phyloP scores from a whole-genome alignment of 2,329 filamentous ascomycete species.

The Zalaria sp. region DNA sequence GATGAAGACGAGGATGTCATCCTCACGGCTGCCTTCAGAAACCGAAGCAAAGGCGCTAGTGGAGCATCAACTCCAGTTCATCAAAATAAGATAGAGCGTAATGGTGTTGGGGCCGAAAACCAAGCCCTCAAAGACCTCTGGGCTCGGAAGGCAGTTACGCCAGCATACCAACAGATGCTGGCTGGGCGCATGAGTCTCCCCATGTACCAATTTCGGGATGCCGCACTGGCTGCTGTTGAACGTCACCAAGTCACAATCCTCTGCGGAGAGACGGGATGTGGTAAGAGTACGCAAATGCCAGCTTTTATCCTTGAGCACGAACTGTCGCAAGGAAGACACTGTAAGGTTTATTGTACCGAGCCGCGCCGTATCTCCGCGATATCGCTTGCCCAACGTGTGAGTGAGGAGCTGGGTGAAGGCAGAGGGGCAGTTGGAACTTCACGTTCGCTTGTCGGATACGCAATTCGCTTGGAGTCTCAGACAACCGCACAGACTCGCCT shows the following conservation, averaged over 20 bases:
- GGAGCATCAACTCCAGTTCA: conserved; percentile 16
- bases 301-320: conserved; percentile 86
- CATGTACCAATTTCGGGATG: conserved; percentile 72
- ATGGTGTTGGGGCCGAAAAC: no score
- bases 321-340: conserved; percentile 61
- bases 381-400: conserved; percentile 81
- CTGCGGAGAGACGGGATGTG: conserved; percentile 92
- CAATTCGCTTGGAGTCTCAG: conserved; percentile 84
- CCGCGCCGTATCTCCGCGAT: conserved; percentile 92
- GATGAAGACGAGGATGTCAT: conserved; percentile 42
- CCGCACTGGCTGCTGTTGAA: conserved; percentile 65
- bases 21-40: conserved; percentile 59
- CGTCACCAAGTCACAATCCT: conserved; percentile 78
- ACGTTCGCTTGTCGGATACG: conserved; percentile 81
- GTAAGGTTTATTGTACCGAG: conserved; percentile 92
- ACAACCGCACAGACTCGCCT: conserved; percentile 68
- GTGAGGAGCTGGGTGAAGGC: conserved; percentile 82
- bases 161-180: conserved; percentile 65
- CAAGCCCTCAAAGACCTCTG: conserved; percentile 37
- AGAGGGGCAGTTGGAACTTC: conserved; percentile 68
- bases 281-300: conserved; percentile 96
- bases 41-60: conserved; percentile 19
- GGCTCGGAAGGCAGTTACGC: conserved; percentile 34
- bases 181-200: conserved; percentile 65
- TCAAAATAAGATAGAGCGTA: conserved; percentile 7